phyloP scores from a whole-genome alignment of 2,329 filamentous ascomycete species.

The Knufia petricola region DNA sequence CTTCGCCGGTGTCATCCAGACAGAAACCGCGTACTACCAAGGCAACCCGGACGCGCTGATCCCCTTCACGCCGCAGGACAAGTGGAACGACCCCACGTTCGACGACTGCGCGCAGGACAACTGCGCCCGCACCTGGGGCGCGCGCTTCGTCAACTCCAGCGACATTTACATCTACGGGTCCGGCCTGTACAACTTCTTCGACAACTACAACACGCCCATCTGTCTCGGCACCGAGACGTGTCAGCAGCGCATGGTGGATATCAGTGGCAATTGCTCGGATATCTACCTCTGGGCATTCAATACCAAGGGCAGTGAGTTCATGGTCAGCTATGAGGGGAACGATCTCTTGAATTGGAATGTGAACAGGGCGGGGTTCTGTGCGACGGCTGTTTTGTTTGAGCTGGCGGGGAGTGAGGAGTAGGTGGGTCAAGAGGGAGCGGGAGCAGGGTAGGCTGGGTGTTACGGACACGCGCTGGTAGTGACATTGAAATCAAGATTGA shows the following conservation, averaged over 20 bases:
- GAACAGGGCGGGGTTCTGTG: constrained; percentile 19
- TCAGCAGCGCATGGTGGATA: constrained; percentile 20
- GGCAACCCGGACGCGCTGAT: constrained; percentile 50
- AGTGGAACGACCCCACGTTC: constrained; percentile 45
- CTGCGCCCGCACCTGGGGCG: constrained; percentile 48
- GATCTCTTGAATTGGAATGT: constrained; percentile 18
- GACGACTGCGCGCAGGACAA: constrained; percentile 29
- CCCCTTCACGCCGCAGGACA: constrained; percentile 42
- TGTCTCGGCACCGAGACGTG: constrained; percentile 28
- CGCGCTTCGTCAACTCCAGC: constrained; percentile 49
- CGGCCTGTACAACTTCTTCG: constrained; percentile 57
- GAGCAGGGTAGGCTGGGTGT: too few relatives aligned
- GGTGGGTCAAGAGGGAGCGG: too few relatives aligned
- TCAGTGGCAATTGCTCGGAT: constrained; percentile 15
- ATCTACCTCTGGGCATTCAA: constrained; percentile 20
- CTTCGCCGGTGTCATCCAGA: constrained; percentile 56
- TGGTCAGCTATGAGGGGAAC: constrained; percentile 19
- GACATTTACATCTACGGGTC: constrained; percentile 53
- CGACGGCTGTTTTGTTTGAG: constrained; percentile 19
- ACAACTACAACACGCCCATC: constrained; percentile 34
- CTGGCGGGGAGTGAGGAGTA: constrained; percentile 9
- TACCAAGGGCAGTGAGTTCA: constrained; percentile 19
- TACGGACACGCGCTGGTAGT: too few relatives aligned
- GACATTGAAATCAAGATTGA: too few relatives aligned
- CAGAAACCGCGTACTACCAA: constrained; percentile 64